Evolutionary conservation across 179 eudicot species (phyloP).

Genomic region (Beta macrorhiza): DNA sequence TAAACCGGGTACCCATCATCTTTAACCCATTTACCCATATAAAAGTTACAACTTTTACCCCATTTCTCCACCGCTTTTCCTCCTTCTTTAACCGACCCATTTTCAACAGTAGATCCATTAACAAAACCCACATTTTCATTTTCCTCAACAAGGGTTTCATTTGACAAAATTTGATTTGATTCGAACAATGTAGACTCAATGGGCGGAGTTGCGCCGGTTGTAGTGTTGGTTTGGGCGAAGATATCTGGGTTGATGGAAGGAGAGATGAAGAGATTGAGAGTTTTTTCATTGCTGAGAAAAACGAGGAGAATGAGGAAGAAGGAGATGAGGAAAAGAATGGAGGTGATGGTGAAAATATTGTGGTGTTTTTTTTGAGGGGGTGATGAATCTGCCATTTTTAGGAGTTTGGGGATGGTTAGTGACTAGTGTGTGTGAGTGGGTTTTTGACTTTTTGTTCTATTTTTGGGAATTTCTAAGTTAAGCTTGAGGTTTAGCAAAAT

Average conservation of each 20-base stretch:
- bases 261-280: slow-evolving; percentile 15
- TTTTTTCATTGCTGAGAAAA: background rate
- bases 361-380: slow-evolving; percentile 2
- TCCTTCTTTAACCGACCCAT: slow-evolving; percentile 9
- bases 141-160: background rate
- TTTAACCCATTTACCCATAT: slow-evolving; percentile 71
- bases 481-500: too few species aligned
- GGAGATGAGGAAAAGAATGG: slow-evolving; percentile 25
- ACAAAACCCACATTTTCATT: slow-evolving; percentile 14
- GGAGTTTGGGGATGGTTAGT: background rate
- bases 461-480: too few species aligned
- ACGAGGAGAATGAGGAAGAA: slow-evolving; percentile 20
- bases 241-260: slow-evolving; percentile 13
- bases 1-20: slow-evolving; percentile 69
- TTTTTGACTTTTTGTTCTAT: too few species aligned
- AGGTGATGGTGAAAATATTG: slow-evolving; percentile 3
- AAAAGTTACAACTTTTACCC: slow-evolving; percentile 47
- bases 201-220: background rate
- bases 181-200: background rate
- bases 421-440: background rate
- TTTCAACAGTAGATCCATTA: slow-evolving; percentile 2
- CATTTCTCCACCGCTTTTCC: slow-evolving; percentile 12
- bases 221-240: slow-evolving; percentile 4
- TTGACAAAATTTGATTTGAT: background rate
- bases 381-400: slow-evolving; percentile 23